A percentile compares a stretch with the other conserved stretches of the same genome.
Conservation (phyloP, 2,329 filamentous ascomycete species). For the Atkinsonella hypoxylon region DNA sequence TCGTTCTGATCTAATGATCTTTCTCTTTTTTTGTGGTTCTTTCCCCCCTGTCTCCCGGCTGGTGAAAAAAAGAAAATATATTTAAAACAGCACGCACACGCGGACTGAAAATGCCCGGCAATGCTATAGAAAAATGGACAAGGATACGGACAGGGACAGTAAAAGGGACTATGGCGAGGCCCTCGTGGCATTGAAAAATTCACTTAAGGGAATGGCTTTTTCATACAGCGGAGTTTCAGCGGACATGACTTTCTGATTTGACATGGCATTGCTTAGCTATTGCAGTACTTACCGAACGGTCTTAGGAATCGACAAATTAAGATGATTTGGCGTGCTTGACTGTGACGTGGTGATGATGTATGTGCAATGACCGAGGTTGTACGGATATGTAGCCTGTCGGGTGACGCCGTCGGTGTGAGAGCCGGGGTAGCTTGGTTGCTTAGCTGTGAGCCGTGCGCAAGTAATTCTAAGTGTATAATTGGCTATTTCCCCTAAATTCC, state of each 20-base stretch:
- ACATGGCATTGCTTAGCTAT: slow-evolving; percentile 5
- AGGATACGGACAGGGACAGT: neutral
- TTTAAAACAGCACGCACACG: slow-evolving; percentile 6
- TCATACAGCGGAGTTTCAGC: slow-evolving; percentile 7
- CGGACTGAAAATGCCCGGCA: neutral
- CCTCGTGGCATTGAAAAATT: neutral
- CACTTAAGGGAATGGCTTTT: neutral
- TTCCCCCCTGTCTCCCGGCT: neutral
- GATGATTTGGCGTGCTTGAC: too few relatives aligned
- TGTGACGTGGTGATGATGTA: neutral
- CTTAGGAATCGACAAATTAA: neutral
- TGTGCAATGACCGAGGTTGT: too few relatives aligned
- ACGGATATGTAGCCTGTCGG: too few relatives aligned
- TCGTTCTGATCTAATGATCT: neutral
- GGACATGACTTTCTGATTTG: slow-evolving; percentile 5
- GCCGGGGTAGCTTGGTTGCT: too few relatives aligned
- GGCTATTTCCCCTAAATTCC: too few relatives aligned
- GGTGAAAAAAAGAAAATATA: neutral
- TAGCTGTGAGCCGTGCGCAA: too few relatives aligned
- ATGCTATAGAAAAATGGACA: neutral
- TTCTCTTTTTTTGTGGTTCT: neutral
- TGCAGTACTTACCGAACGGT: neutral
- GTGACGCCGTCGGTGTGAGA: too few relatives aligned
- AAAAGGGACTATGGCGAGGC: neutral
- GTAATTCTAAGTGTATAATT: too few relatives aligned